phyloP scores from a whole-genome alignment of 78 protist species.

The slime mould (Dictyostelium discoideum) region DNA sequence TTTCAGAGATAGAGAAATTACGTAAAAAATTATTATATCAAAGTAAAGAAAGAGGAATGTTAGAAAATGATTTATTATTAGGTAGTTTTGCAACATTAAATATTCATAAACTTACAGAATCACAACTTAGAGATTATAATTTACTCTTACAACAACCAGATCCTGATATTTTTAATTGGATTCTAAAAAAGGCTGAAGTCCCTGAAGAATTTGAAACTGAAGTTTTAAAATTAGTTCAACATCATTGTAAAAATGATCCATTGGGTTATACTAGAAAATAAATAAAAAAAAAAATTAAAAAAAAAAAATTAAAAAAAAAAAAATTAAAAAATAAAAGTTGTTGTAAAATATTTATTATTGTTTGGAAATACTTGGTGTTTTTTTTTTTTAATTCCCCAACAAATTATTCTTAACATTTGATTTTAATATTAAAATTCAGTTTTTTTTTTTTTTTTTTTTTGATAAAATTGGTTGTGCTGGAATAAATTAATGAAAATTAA shows the following conservation, averaged over 20 bases:
- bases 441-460: too few relatives aligned
- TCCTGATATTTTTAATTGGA: conserved; percentile 73
- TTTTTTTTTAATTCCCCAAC: too few relatives aligned
- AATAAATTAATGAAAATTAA: too few relatives aligned
- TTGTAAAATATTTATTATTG: too few relatives aligned
- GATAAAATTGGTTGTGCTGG: too few relatives aligned
- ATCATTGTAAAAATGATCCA: conserved; percentile 55
- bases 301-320: neutral
- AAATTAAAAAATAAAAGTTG: too few relatives aligned
- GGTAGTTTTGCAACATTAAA: conserved; percentile 55
- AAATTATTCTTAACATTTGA: too few relatives aligned
- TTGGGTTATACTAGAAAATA: conserved; percentile 48
- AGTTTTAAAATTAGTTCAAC: conserved; percentile 50
- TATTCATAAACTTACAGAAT: neutral
- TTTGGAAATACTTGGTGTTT: too few relatives aligned
- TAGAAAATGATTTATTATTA: conserved; percentile 64
- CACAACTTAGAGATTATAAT: conserved; percentile 31
- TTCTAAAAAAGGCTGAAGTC: conserved; percentile 6
- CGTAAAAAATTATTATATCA: conserved; percentile 59
- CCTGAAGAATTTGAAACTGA: conserved; percentile 61
- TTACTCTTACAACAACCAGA: conserved; percentile 64
- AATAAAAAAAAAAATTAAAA: neutral
- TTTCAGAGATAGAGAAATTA: conserved; percentile 20
- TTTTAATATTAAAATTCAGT: too few relatives aligned
- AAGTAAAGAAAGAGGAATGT: conserved; percentile 78